Evolutionary conservation across 202 grass and related monocot species (phyloP).

Genomic region (Brachypodium distachyon): DNA sequence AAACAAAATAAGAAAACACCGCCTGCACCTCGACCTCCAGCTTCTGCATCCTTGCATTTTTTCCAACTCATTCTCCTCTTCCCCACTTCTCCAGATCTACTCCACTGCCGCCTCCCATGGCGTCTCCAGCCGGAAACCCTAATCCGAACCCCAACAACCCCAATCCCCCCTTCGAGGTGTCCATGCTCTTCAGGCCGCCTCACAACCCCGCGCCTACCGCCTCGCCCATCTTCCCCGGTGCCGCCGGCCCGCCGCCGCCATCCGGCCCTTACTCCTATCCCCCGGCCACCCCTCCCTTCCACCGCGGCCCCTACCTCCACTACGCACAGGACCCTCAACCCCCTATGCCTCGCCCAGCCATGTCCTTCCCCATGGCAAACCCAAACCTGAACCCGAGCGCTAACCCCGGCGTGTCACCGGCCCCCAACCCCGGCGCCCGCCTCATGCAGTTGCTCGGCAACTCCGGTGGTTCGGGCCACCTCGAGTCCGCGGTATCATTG

Average conservation of each 20-base stretch:
- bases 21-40: background rate
- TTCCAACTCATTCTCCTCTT: background rate
- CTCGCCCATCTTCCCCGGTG: slow-evolving; percentile 31
- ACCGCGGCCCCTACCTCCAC: slow-evolving; percentile 64
- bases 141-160: slow-evolving; percentile 29
- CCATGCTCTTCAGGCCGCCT: slow-evolving; percentile 60
- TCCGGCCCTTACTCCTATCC: slow-evolving; percentile 73
- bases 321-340: slow-evolving; percentile 40
- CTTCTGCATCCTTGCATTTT: background rate
- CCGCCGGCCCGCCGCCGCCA: slow-evolving; percentile 32
- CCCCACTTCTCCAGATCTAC: slow-evolving; percentile 36
- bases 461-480: slow-evolving; percentile 29
- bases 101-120: slow-evolving; percentile 58
- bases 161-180: slow-evolving; percentile 48
- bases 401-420: slow-evolving; percentile 27
- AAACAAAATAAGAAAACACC: background rate
- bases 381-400: slow-evolving; percentile 29
- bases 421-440: slow-evolving; percentile 63
- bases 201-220: slow-evolving; percentile 34
- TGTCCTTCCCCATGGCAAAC: slow-evolving; percentile 43
- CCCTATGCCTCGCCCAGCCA: slow-evolving; percentile 38
- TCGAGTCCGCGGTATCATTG: slow-evolving; percentile 78
- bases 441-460: slow-evolving; percentile 94
- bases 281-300: slow-evolving; percentile 60
- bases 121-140: slow-evolving; percentile 67